Percentiles rank a stretch among this genome's conserved stretches.
Evolutionary conservation across 345 rosid genomes (phyloP).

Genomic region (Zanthoxylum bungeanum): DNA sequence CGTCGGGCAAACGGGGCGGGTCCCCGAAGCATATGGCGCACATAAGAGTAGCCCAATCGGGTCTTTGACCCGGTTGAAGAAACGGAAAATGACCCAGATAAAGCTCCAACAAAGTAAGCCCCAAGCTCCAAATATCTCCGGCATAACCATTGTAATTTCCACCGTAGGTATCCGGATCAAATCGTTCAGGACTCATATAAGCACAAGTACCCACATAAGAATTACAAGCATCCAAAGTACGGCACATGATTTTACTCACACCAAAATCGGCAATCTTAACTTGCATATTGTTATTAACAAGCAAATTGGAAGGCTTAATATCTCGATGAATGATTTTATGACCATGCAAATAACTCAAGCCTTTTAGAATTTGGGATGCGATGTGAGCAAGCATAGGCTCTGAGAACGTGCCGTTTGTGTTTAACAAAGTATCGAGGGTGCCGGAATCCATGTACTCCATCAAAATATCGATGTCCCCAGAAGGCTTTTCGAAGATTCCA

Average conservation of each 20-base stretch:
- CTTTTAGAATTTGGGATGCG: constrained; percentile 61
- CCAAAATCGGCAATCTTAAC: constrained; percentile 90
- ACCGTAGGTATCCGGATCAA: constrained; percentile 62
- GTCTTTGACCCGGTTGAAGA: constrained; percentile 61
- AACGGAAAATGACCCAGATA: constrained; percentile 84
- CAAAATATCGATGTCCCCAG: constrained; percentile 60
- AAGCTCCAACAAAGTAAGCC: too few relatives aligned
- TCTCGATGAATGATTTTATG: constrained; percentile 76
- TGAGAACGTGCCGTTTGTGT: constrained; percentile 38
- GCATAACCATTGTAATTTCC: too few relatives aligned
- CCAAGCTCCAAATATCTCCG: too few relatives aligned
- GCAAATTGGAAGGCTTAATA: constrained; percentile 78
- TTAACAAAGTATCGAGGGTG: constrained; percentile 50
- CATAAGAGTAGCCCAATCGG: constrained; percentile 90
- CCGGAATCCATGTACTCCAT: constrained; percentile 90
- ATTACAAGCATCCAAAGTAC: constrained; percentile 66
- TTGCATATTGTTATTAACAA: too few relatives aligned
- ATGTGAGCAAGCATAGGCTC: constrained; percentile 47
- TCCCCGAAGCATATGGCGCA: constrained; percentile 86
- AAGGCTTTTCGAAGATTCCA: constrained; percentile 54
- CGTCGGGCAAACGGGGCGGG: constrained; percentile 60
- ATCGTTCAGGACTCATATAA: constrained; percentile 89
- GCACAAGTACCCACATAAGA: constrained; percentile 92
- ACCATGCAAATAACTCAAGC: constrained; percentile 59
- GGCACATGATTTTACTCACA: constrained; percentile 65